Conservation (phyloP, 2,329 filamentous ascomycete species). For the Periconia sp. region DNA sequence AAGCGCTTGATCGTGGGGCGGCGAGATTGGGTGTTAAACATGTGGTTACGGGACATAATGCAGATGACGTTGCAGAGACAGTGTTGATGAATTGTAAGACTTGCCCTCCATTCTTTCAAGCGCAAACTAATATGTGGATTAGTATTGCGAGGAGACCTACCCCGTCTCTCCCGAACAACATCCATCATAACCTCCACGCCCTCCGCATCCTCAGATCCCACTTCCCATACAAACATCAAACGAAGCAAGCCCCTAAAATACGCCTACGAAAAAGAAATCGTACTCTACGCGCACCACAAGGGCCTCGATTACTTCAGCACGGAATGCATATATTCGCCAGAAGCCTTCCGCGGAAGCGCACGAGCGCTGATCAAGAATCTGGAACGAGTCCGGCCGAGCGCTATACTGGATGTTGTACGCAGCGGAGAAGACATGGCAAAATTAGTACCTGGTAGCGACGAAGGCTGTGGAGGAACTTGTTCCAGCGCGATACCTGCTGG, state of each 20-base stretch:
- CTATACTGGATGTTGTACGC: constrained; percentile 91
- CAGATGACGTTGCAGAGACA: constrained; percentile 95
- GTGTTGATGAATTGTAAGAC: constrained; percentile 83
- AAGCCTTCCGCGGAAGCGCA: constrained; percentile 93
- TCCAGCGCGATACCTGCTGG: constrained; percentile 42
- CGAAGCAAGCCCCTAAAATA: constrained; percentile 97
- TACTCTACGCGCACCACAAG: constrained; percentile 95
- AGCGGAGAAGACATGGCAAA: constrained; percentile 96
- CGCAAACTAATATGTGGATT: constrained; percentile 12
- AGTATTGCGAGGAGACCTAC: constrained; percentile 85
- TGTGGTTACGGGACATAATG: constrained; percentile 97
- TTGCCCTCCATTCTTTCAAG: background rate
- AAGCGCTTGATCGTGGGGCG: constrained; percentile 91
- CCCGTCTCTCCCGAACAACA: constrained; percentile 84
- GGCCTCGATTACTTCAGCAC: constrained; percentile 98
- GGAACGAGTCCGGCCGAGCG: constrained; percentile 89
- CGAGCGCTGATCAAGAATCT: constrained; percentile 92
- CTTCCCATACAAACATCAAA: constrained; percentile 78
- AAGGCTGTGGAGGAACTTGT: constrained; percentile 39
- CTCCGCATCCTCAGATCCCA: constrained; percentile 60
- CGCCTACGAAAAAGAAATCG: constrained; percentile 98
- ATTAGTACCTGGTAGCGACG: constrained; percentile 68
- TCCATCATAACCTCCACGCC: constrained; percentile 75
- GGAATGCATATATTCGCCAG: constrained; percentile 97
- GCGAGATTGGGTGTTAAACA: constrained; percentile 87